A percentile compares a stretch with the other conserved stretches of the same genome.
phyloP scores from a whole-genome alignment of 805 yeast genomes.

The Hanseniaspora pseudoguilliermondii region DNA sequence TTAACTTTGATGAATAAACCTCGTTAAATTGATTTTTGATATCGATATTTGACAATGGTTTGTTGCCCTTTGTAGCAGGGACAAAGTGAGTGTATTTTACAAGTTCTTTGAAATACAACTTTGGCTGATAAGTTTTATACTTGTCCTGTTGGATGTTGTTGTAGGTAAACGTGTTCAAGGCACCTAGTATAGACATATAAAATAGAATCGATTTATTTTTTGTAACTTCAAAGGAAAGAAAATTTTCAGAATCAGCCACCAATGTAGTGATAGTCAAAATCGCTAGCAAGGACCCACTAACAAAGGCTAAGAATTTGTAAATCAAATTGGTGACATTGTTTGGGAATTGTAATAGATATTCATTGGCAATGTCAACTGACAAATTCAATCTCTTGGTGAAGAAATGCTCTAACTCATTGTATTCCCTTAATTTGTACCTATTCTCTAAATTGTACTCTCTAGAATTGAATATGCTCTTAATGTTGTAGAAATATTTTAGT shows the following conservation, averaged over 20 bases:
- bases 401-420: slow-evolving; percentile 82
- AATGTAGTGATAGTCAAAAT: slow-evolving; percentile 60
- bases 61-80: slow-evolving; percentile 60
- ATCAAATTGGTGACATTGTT: slow-evolving; percentile 51
- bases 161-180: slow-evolving; percentile 62
- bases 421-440: slow-evolving; percentile 88
- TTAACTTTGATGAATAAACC: slow-evolving; percentile 59
- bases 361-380: slow-evolving; percentile 66
- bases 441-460: slow-evolving; percentile 90
- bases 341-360: slow-evolving; percentile 85
- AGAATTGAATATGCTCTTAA: slow-evolving; percentile 44
- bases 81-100: slow-evolving; percentile 81
- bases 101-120: slow-evolving; percentile 64
- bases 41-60: slow-evolving; percentile 69
- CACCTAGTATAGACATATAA: slow-evolving; percentile 78
- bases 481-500: slow-evolving; percentile 84
- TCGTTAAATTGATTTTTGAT: slow-evolving; percentile 75
- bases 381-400: slow-evolving; percentile 67
- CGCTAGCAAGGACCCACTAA: slow-evolving; percentile 82
- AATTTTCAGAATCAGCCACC: slow-evolving; percentile 76
- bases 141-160: slow-evolving; percentile 58
- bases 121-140: slow-evolving; percentile 79
- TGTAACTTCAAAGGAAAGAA: slow-evolving; percentile 77
- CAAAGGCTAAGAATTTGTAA: slow-evolving; percentile 51
- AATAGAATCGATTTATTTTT: slow-evolving; percentile 70